Percentiles rank a stretch among this genome's conserved stretches.
Conservation (phyloP, 768 basidiomycete species). For the Piloderma croceum region DNA sequence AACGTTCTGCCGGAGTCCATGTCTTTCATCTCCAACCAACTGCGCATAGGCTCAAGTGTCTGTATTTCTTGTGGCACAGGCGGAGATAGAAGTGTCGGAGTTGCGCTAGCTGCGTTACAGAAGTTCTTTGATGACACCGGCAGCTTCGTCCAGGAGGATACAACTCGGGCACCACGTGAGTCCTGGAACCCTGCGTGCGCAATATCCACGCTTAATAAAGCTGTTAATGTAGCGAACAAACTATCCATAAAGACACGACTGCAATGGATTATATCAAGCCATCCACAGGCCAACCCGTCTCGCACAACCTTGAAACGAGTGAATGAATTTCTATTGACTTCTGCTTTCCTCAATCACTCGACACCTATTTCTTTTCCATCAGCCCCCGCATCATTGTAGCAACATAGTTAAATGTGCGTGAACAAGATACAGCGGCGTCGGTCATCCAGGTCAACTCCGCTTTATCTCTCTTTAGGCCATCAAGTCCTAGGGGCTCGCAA, state of each 20-base stretch:
- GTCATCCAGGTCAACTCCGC: too few relatives aligned
- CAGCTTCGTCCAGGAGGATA: slow-evolving; percentile 12
- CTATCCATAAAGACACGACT: slow-evolving; percentile 62
- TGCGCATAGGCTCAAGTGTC: slow-evolving; percentile 32
- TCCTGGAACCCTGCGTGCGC: too few relatives aligned
- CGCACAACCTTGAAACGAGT: slow-evolving; percentile 74
- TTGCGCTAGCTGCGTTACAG: slow-evolving; percentile 54
- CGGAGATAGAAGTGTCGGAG: slow-evolving; percentile 58
- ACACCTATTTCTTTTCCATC: background rate
- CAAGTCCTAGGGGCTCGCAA: too few relatives aligned
- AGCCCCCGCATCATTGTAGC: background rate
- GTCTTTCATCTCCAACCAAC: slow-evolving; percentile 37
- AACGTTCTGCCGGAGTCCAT: slow-evolving; percentile 44
- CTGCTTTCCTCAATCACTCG: background rate
- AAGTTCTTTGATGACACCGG: slow-evolving; percentile 56
- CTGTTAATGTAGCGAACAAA: slow-evolving; percentile 38
- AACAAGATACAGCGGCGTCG: too few relatives aligned
- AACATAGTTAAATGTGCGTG: too few relatives aligned
- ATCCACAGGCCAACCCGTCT: slow-evolving; percentile 77
- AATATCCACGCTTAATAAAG: too few relatives aligned
- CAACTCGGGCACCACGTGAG: too few relatives aligned
- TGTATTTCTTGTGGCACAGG: slow-evolving; percentile 55
- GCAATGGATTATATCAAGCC: slow-evolving; percentile 79
- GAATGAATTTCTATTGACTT: slow-evolving; percentile 60
- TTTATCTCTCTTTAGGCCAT: too few relatives aligned